Evolutionary conservation across 768 basidiomycete genomes (phyloP).

Genomic region (Trametes cubensis): DNA sequence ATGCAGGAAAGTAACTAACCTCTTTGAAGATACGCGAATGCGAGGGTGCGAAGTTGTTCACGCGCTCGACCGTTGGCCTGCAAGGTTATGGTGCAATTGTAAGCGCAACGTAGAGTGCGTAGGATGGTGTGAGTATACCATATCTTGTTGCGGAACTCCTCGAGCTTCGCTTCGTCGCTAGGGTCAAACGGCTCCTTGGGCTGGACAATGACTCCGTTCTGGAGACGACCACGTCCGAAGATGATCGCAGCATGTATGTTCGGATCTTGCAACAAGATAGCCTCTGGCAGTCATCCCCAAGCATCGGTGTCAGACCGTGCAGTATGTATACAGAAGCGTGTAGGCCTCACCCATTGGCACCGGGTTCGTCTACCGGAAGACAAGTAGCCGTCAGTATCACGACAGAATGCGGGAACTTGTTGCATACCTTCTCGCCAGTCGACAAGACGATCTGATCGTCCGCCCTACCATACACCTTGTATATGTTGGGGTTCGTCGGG

Average conservation of each 20-base stretch:
- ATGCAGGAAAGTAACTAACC: constrained; percentile 26
- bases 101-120: too few species aligned
- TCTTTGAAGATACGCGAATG: constrained; percentile 38
- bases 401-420: too few species aligned
- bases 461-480: constrained; percentile 43
- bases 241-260: constrained; percentile 39
- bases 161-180: constrained; percentile 9
- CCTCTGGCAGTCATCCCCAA: constrained; percentile 30
- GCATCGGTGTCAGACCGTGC: background rate
- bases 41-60: constrained; percentile 31
- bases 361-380: constrained; percentile 5
- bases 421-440: constrained; percentile 41
- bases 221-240: constrained; percentile 45
- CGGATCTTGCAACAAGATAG: constrained; percentile 39
- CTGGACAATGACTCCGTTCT: constrained; percentile 44
- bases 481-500: constrained; percentile 40
- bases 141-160: constrained; percentile 19
- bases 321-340: background rate
- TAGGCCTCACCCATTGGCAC: background rate
- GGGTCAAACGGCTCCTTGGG: constrained; percentile 40
- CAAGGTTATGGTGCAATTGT: too few species aligned
- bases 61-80: constrained; percentile 33
- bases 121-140: too few species aligned
- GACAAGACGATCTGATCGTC: constrained; percentile 51
- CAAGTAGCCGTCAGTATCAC: background rate